Evolutionary conservation across 768 basidiomycete species (phyloP), one percentile per base, ranked within the genome.

Genomic region (Auriculariales sp.): DNA sequence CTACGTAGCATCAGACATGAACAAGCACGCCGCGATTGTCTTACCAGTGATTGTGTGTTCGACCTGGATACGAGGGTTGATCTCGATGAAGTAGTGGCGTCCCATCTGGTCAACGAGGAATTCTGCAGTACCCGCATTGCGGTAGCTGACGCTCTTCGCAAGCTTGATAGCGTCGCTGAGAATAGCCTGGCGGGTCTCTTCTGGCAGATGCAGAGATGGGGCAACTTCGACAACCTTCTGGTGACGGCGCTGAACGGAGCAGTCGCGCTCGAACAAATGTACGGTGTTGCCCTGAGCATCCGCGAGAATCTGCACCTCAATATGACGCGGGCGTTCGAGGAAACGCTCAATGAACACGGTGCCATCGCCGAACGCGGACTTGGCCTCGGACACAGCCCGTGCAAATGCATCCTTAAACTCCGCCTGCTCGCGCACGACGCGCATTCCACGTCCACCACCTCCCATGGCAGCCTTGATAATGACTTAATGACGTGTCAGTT

Each of bases 401-500:
- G 90, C 77, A 63, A 98, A 98, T 5, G 85, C 71, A 50, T 76
- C 71, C 68, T 90, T 75, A 74, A 98, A 97, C 57, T 90, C 84
- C 28, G 82, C 81, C 64, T 93, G 84, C 60, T 92, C 89, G 54
- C 90, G 81, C 29, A 99, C 95, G 50, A 99, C 94, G 59, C 95
- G 87, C 95, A 98, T 99, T 53, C 95, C 95, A 57, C 94, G 89
- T 49, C 95, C 95, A 58, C 94, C 94, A 52, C 93, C 94, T 52
- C 94, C 94, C 88, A 95, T 93, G 7, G 94, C 94, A 32, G 95
- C 95, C 69, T 98, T 99, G 78, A 99, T 97, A 65, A 99, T 97
- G 49, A 99, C 91, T 82, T 62, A 28, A 64, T 45, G 47, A 36
- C 28, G 51, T 27, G 11, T 47, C 15, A 57, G 19, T 35, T 29